Percentiles rank a stretch among this genome's conserved stretches.
These are phyloP conservation scores for Alternaria sp. DNA, from an alignment of 2,329 filamentous ascomycete genomes.

Conservation along the genomic window DNA sequence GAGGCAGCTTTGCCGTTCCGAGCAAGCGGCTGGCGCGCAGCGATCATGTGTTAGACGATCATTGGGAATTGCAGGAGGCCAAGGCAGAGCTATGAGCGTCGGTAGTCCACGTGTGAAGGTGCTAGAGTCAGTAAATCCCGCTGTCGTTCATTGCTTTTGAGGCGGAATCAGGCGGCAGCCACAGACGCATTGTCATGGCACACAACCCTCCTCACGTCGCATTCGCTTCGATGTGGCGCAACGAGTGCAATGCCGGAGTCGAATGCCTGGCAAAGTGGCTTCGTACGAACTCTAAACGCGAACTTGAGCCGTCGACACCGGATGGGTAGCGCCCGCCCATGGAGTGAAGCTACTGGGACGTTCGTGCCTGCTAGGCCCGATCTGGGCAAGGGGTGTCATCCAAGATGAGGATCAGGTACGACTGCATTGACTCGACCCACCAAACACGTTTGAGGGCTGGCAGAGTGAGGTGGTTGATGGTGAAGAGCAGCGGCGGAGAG, in stretches of 20 bases:
- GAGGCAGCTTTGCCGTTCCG: constrained; percentile 7
- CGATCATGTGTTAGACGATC: constrained; percentile 11
- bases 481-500: constrained; percentile 3
- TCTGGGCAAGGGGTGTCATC: constrained; percentile 14
- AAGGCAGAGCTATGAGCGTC: neutral
- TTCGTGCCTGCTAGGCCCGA: constrained; percentile 19
- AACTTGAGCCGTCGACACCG: constrained; percentile 15
- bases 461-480: neutral
- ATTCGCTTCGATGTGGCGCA: constrained; percentile 4
- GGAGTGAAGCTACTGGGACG: constrained; percentile 23
- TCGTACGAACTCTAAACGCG: constrained; percentile 22
- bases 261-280: neutral
- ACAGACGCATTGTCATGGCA: neutral
- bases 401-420: constrained; percentile 30
- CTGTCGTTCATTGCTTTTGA: constrained; percentile 4
- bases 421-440: constrained; percentile 28
- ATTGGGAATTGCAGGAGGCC: constrained; percentile 3
- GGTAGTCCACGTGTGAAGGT: neutral
- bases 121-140: neutral
- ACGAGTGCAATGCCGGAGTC: neutral
- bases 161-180: neutral
- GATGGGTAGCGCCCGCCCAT: constrained; percentile 23
- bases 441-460: constrained; percentile 23
- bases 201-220: neutral
- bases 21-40: constrained; percentile 7